phyloP scores from a whole-genome alignment of 208 protist species.

The Vickermania spadyakhi region DNA sequence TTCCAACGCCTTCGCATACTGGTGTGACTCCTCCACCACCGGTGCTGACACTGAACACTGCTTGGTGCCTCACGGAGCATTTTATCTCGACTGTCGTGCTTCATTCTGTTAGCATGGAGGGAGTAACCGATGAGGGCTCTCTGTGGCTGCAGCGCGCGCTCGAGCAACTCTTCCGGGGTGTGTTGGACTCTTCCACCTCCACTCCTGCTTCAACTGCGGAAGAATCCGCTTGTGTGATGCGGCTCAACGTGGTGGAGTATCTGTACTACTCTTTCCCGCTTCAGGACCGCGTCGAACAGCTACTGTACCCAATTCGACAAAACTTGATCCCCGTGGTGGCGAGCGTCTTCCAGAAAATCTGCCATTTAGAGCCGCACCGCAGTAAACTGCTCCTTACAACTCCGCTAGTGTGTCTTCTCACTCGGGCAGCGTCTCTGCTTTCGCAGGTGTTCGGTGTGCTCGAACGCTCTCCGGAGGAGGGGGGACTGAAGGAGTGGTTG shows the following conservation, averaged over 20 bases:
- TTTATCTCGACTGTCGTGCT: not conserved
- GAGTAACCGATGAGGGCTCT: no score
- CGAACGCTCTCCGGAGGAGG: not conserved
- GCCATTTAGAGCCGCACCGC: not conserved
- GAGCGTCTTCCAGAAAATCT: not conserved
- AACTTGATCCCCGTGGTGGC: not conserved
- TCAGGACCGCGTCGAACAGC: not conserved
- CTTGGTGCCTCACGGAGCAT: not conserved
- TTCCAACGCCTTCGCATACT: not conserved
- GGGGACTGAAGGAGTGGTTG: not conserved
- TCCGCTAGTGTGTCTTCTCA: not conserved
- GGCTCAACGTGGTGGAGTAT: no score
- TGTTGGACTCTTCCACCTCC: no score
- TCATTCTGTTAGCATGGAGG: no score
- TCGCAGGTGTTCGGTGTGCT: not conserved
- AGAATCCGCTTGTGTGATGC: no score
- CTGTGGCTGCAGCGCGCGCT: no score
- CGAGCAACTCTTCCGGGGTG: no score
- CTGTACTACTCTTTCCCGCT: no score
- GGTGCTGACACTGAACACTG: not conserved
- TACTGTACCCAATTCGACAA: not conserved
- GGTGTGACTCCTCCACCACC: not conserved
- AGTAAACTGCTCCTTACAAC: not conserved
- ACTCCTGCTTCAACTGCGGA: no score
- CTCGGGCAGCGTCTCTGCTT: not conserved